These are phyloP conservation scores for Fabrea salina DNA, from an alignment of 169 alveolate genomes.

Conservation along the genomic window DNA sequence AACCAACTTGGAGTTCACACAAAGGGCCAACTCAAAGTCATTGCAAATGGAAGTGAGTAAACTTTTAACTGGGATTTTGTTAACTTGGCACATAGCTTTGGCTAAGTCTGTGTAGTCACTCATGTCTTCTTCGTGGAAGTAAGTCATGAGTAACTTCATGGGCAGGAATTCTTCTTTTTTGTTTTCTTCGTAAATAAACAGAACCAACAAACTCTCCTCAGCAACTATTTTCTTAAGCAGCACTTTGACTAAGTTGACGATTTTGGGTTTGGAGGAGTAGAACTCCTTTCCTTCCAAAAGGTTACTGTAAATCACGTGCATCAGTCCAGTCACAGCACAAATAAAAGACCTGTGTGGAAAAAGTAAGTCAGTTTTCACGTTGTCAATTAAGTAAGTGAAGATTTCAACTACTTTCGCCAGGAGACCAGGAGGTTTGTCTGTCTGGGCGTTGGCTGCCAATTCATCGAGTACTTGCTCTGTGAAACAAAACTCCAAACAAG, in stretches of 20 bases:
- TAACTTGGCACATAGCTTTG: too few species aligned
- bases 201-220: neutral
- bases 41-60: too few species aligned
- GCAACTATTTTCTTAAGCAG: neutral
- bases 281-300: neutral
- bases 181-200: neutral
- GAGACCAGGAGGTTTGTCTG: neutral
- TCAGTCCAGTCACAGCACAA: neutral
- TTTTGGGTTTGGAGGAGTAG: neutral
- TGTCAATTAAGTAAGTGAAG: neutral
- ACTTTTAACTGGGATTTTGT: too few species aligned
- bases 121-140: neutral
- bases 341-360: neutral
- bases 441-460: neutral
- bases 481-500: neutral
- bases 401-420: neutral
- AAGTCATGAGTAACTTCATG: neutral
- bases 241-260: neutral
- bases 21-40: neutral
- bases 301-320: neutral
- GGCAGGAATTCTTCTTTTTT: constrained; percentile 4
- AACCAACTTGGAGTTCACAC: neutral
- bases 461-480: neutral
- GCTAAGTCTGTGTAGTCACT: too few species aligned
- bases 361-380: neutral